These are phyloP conservation scores for Colletotrichum shisoi DNA, from an alignment of 2,329 filamentous ascomycete genomes.

Conservation along the genomic window DNA sequence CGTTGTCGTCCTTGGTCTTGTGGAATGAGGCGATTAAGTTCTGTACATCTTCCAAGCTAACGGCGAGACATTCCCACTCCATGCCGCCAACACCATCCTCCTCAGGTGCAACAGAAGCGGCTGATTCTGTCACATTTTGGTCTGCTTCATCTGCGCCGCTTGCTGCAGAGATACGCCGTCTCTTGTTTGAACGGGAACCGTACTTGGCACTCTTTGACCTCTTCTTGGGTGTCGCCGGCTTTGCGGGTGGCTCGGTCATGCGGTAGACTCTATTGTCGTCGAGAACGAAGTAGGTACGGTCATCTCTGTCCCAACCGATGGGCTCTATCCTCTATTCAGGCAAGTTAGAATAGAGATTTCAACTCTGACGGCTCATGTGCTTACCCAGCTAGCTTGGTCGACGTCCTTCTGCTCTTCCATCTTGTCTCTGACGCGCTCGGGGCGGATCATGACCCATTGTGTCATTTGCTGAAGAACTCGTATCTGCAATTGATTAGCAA, in stretches of 20 bases:
- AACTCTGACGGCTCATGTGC: conserved; percentile 43
- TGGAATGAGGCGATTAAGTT: conserved; percentile 74
- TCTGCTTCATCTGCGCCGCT: conserved; percentile 51
- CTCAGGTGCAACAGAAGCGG: conserved; percentile 45
- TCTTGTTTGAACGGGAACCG: conserved; percentile 73
- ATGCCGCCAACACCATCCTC: conserved; percentile 76
- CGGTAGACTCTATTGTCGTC: conserved; percentile 95
- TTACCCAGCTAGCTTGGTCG: conserved; percentile 85
- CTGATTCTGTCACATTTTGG: conserved; percentile 38
- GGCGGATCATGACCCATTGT: conserved; percentile 85
- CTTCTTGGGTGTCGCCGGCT: conserved; percentile 68
- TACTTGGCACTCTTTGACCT: conserved; percentile 71
- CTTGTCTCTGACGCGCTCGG: conserved; percentile 84
- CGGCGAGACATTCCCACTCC: conserved; percentile 90
- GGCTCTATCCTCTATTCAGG: conserved; percentile 73
- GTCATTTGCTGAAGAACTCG: conserved; percentile 86
- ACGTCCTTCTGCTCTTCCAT: conserved; percentile 83
- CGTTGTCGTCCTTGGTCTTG: conserved; percentile 82
- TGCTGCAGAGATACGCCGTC: conserved; percentile 66
- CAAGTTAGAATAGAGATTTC: not conserved
- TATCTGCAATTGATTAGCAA: conserved; percentile 56
- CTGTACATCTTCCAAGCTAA: conserved; percentile 80
- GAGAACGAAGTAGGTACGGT: conserved; percentile 86
- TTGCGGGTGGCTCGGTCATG: conserved; percentile 75
- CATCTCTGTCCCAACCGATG: conserved; percentile 86